Percentiles rank a stretch among this genome's conserved stretches.
These are phyloP conservation scores for Pythium brachiatum DNA, from an alignment of 352 stramenopile species.

Conservation along the genomic window DNA sequence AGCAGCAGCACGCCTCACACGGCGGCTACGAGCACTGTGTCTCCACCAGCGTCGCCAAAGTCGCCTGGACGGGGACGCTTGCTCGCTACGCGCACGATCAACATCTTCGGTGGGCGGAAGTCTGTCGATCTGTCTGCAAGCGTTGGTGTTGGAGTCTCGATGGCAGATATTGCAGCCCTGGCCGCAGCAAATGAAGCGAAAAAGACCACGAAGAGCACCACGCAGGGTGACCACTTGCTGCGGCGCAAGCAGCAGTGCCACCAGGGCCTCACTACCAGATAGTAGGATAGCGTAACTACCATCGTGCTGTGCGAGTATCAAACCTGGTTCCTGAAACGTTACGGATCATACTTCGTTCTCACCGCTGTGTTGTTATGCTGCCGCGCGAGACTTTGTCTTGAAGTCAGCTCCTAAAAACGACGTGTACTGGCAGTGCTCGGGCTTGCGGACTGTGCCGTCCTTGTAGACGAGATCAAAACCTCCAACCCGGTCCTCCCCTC, in stretches of 20 bases:
- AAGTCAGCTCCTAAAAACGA: slow-evolving; percentile 68
- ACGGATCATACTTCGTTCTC: neutral
- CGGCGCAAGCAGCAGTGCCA: slow-evolving; percentile 30
- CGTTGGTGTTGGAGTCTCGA: slow-evolving; percentile 2
- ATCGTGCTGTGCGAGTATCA: neutral
- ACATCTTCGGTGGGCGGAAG: slow-evolving; percentile 17
- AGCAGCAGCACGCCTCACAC: neutral
- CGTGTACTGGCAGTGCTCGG: slow-evolving; percentile 68
- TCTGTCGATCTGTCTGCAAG: slow-evolving; percentile 13
- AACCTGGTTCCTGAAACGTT: neutral
- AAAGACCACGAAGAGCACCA: neutral
- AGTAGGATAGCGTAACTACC: neutral
- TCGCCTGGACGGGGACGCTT: slow-evolving; percentile 15
- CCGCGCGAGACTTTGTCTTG: slow-evolving; percentile 26
- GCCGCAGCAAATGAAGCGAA: slow-evolving; percentile 4
- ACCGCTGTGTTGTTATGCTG: neutral
- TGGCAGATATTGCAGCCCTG: neutral
- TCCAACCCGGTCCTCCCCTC: slow-evolving; percentile 52
- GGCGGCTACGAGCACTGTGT: neutral
- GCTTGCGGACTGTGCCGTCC: slow-evolving; percentile 62
- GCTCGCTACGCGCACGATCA: slow-evolving; percentile 20
- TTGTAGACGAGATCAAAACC: slow-evolving; percentile 82
- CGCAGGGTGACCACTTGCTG: slow-evolving; percentile 30
- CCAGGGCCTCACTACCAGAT: slow-evolving; percentile 6
- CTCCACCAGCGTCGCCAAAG: neutral